Base-by-base conservation (phyloP, 169 alveolate species). In the Eimeria zaria region DNA sequence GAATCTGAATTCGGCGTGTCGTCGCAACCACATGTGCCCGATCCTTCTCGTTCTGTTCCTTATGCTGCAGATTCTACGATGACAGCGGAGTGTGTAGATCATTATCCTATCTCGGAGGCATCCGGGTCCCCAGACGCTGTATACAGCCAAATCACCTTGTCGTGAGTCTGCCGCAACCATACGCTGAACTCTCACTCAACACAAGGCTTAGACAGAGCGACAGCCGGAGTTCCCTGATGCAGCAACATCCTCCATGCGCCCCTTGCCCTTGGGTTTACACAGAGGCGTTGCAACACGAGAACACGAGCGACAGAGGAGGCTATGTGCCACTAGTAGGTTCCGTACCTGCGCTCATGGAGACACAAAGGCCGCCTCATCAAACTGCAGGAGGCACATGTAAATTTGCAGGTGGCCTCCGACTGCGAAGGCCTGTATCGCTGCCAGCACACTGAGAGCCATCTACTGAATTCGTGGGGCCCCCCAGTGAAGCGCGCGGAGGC, bases 1-100 rank as follows among this genome's bases (percentile, higher is more conserved):
- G 89, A 80, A 8, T n/a, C 62, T 24, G 89, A 80, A 30, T 80
- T 80, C 16, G 89, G 89, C 41, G 30, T 80, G 27, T 48, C 89
- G 12, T 80, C 89, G 20, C 89, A 80, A 46, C 89, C 89, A 6
- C 51, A 80, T 22, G 36, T 44, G 48, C 89, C 89, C 4, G 89
- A 51, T 27, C 89, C 89, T 48, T 80, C 71, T n/a, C n/a, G 24
- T 11, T 67, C 71, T 20, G 48, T 80, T 33, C 69, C 62, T 20
- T n/a, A 27, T 24, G 67, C 46, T n/a, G 89, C 20, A 80, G 39
- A 44, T 14, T 20, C 64, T n/a, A 53, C 8, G 24, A 48, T 27
- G 89, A 46, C 48, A n/a, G 69, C 30, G 46, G 41, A 48, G 33
- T 12, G 3, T 22, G 20, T 30, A 46, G 71, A 80, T 14, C 84